Evolutionary conservation across 2,329 filamentous ascomycete species (phyloP).

Genomic region (Penicillium sp.): DNA sequence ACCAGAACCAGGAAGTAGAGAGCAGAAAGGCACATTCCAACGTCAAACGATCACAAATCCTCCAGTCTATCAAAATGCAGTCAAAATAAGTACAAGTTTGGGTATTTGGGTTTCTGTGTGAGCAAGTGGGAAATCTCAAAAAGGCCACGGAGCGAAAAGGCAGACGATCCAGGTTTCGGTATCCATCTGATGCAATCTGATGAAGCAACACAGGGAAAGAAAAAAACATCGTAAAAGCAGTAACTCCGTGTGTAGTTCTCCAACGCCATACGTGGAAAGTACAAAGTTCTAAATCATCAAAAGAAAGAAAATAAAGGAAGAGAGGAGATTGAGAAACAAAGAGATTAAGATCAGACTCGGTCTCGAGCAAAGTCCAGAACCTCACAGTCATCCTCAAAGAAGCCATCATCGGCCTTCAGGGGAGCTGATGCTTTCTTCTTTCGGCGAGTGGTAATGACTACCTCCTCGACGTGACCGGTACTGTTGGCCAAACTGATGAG

Average conservation of each 20-base stretch:
- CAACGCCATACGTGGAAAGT: slow-evolving; percentile 14
- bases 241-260: slow-evolving; percentile 16
- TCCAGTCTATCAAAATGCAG: slow-evolving; percentile 22
- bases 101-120: slow-evolving; percentile 26
- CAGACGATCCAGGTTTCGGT: slow-evolving; percentile 6
- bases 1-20: not conserved
- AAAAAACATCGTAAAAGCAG: slow-evolving; percentile 4
- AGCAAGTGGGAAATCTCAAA: slow-evolving; percentile 1
- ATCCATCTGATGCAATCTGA: slow-evolving; percentile 22
- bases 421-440: slow-evolving; percentile 53
- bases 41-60: slow-evolving; percentile 6
- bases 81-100: slow-evolving; percentile 12
- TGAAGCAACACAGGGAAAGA: slow-evolving; percentile 1
- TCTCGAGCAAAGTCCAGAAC: slow-evolving; percentile 80
- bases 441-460: slow-evolving; percentile 77
- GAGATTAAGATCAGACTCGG: slow-evolving; percentile 43
- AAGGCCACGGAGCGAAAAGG: slow-evolving; percentile 6
- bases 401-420: slow-evolving; percentile 60
- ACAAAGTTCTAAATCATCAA: slow-evolving; percentile 17
- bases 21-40: not conserved
- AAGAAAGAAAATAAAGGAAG: slow-evolving; percentile 2
- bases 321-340: not conserved
- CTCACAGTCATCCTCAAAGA: slow-evolving; percentile 92
- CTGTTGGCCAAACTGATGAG: slow-evolving; percentile 53
- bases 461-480: slow-evolving; percentile 67